Percentiles rank a stretch among this genome's conserved stretches.
Evolutionary conservation across 129 eudicot species (phyloP).

Genomic region (Escallonia rubra): DNA sequence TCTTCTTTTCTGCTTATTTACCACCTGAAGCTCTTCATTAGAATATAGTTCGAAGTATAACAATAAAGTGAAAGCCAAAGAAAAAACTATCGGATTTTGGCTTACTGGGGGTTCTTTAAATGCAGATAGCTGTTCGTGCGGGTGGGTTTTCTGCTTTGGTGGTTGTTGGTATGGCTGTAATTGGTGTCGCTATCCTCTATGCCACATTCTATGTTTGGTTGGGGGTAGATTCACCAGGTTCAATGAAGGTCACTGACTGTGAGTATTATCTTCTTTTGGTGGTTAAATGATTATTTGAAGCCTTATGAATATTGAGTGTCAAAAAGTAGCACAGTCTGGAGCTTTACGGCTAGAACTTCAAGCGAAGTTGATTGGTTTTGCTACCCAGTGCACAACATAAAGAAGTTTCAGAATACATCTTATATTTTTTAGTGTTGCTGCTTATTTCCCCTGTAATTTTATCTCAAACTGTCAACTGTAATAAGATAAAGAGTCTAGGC

Average conservation of each 20-base stretch:
- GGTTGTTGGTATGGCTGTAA: slow-evolving; percentile 97
- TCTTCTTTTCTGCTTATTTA: slow-evolving; percentile 2
- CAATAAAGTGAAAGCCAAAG: background rate
- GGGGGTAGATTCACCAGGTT: slow-evolving; percentile 86
- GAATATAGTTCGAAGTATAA: too few relatives aligned
- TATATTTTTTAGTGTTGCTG: too few relatives aligned
- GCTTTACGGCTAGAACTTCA: too few relatives aligned
- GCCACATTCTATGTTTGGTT: slow-evolving; percentile 82
- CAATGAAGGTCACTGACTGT: slow-evolving; percentile 94
- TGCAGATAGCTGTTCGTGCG: slow-evolving; percentile 92
- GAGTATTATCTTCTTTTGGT: slow-evolving; percentile 33
- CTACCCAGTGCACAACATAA: too few relatives aligned
- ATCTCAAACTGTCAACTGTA: too few relatives aligned
- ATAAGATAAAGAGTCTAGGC: too few relatives aligned
- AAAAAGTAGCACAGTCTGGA: too few relatives aligned
- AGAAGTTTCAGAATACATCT: too few relatives aligned
- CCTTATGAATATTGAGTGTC: too few relatives aligned
- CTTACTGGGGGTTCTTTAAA: slow-evolving; percentile 15
- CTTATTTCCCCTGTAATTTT: too few relatives aligned
- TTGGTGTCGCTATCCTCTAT: slow-evolving; percentile 91
- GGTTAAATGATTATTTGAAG: background rate
- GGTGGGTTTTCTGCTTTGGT: slow-evolving; percentile 96
- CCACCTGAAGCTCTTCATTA: background rate
- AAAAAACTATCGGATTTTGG: slow-evolving; percentile 8
- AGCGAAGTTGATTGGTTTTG: too few relatives aligned